Conservation (phyloP, 2,329 filamentous ascomycete genomes). For the Hymenoscyphus fraxineus region DNA sequence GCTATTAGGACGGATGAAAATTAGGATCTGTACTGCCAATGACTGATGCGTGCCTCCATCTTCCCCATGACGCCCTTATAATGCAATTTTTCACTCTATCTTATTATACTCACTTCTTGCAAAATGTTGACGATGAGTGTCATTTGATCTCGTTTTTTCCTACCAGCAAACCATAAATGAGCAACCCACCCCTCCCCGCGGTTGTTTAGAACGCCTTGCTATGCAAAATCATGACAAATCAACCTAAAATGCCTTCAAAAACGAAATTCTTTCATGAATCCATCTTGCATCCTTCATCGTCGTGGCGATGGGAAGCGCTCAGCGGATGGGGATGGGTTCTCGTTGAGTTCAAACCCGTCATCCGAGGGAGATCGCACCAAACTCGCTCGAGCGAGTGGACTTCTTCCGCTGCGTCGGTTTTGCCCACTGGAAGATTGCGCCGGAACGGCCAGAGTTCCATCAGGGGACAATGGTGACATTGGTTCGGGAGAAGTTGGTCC, state of each 20-base stretch:
- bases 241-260: not conserved
- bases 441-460: constrained; percentile 21
- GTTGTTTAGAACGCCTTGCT: not conserved
- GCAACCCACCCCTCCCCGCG: not conserved
- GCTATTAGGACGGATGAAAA: not conserved
- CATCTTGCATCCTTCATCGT: not conserved
- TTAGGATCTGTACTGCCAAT: not conserved
- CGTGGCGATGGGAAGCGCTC: not conserved
- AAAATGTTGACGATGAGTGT: not conserved
- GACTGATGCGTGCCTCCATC: not conserved
- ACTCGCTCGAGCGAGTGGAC: constrained; percentile 36
- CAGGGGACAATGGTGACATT: constrained; percentile 10
- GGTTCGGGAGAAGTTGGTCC: constrained; percentile 15
- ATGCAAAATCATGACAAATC: constrained; percentile 2
- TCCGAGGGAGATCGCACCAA: constrained; percentile 33
- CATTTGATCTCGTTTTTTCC: not conserved
- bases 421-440: constrained; percentile 21
- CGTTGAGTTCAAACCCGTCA: constrained; percentile 27
- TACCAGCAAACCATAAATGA: not conserved
- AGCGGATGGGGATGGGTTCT: constrained; percentile 11
- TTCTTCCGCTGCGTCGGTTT: constrained; percentile 31
- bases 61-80: not conserved
- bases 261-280: not conserved
- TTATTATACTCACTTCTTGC: not conserved
- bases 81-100: not conserved